Conservation (phyloP, 2,329 filamentous ascomycete species). For the Trichophyton simii region DNA sequence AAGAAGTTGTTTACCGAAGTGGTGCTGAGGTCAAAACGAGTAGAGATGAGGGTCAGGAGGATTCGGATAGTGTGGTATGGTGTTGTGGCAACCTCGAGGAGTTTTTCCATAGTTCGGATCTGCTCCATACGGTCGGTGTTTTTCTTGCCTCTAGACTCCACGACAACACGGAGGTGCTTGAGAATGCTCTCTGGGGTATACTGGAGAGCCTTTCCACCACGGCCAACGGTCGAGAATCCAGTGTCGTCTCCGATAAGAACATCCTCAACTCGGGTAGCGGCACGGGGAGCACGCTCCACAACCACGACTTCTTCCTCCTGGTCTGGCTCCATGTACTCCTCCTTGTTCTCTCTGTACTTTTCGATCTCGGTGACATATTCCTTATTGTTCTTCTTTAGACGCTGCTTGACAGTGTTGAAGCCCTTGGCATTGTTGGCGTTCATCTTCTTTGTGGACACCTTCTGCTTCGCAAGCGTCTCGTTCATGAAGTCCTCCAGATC, state of each 20-base stretch:
- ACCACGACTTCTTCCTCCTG: slow-evolving; percentile 55
- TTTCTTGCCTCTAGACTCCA: slow-evolving; percentile 96
- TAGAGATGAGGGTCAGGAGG: slow-evolving; percentile 79
- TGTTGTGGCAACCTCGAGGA: slow-evolving; percentile 73
- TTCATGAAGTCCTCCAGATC: slow-evolving; percentile 92
- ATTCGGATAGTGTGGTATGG: slow-evolving; percentile 93
- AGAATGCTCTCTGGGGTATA: slow-evolving; percentile 97
- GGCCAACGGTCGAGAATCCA: slow-evolving; percentile 79
- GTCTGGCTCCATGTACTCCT: slow-evolving; percentile 74
- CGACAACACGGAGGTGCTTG: slow-evolving; percentile 84
- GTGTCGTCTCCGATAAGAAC: slow-evolving; percentile 55
- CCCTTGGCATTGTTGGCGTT: slow-evolving; percentile 89
- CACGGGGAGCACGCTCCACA: slow-evolving; percentile 41
- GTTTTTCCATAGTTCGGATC: slow-evolving; percentile 94
- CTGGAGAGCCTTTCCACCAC: slow-evolving; percentile 74
- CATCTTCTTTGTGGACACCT: slow-evolving; percentile 96
- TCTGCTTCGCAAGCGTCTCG: slow-evolving; percentile 88
- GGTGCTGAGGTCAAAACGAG: slow-evolving; percentile 82
- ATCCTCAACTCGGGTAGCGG: slow-evolving; percentile 31
- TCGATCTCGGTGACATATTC: slow-evolving; percentile 83
- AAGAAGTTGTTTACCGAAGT: slow-evolving; percentile 64
- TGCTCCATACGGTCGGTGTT: slow-evolving; percentile 93
- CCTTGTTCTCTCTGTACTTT: slow-evolving; percentile 71
- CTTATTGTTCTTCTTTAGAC: slow-evolving; percentile 97
- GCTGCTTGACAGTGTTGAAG: slow-evolving; percentile 93